These are phyloP conservation scores for Cystobasidium ongulense DNA, from an alignment of 768 basidiomycete species.

Conservation along the genomic window DNA sequence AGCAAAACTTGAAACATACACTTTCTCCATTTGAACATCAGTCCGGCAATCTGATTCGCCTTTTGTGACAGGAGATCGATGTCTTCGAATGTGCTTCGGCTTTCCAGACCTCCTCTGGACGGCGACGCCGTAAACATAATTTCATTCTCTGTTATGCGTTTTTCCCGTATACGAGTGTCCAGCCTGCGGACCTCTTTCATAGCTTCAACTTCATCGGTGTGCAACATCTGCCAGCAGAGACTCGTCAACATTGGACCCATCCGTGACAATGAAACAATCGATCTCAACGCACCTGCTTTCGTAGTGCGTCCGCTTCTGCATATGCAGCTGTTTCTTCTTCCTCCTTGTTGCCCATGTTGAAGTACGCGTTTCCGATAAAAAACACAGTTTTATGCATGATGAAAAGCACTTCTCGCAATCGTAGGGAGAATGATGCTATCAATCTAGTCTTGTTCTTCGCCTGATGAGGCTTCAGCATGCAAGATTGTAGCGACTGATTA, in stretches of 20 bases:
- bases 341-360: conserved; percentile 18
- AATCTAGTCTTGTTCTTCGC: conserved; percentile 15
- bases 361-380: conserved; percentile 24
- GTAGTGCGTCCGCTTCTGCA: conserved; percentile 34
- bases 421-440: conserved; percentile 17
- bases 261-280: background rate
- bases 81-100: conserved; percentile 25
- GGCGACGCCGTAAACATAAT: conserved; percentile 30
- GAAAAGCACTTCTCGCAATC: conserved; percentile 37
- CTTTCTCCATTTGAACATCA: conserved; percentile 36
- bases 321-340: conserved; percentile 35
- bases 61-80: conserved; percentile 30
- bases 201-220: conserved; percentile 7
- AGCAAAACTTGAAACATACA: background rate
- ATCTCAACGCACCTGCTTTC: conserved; percentile 3
- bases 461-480: background rate
- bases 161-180: background rate
- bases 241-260: background rate
- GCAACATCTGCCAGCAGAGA: conserved; percentile 12
- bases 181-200: background rate
- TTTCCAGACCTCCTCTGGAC: conserved; percentile 27
- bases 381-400: conserved; percentile 33
- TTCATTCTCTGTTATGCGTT: background rate
- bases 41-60: conserved; percentile 35
- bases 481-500: background rate